Conservation (phyloP, 768 basidiomycete genomes). For the Suillus paluster region DNA sequence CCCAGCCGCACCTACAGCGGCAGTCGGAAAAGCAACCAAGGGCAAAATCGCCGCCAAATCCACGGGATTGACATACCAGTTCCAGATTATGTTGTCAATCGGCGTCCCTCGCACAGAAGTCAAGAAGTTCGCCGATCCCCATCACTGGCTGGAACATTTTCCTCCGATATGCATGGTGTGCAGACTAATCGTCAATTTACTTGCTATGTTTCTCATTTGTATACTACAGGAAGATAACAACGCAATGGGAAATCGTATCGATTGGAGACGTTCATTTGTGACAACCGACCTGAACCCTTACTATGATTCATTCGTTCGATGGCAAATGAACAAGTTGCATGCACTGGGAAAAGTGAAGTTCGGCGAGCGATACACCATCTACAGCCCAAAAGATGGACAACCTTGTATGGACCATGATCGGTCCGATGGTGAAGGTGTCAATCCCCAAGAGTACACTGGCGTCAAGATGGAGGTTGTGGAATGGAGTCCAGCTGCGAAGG, state of each 20-base stretch:
- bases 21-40: conserved; percentile 87
- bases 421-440: conserved; percentile 90
- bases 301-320: conserved; percentile 95
- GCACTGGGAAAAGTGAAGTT: conserved; percentile 93
- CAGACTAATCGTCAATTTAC: conserved; percentile 13
- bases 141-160: conserved; percentile 92
- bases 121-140: conserved; percentile 96
- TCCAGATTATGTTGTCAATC: conserved; percentile 98
- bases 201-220: conserved; percentile 1
- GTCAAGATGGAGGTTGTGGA: conserved; percentile 93
- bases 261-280: conserved; percentile 94
- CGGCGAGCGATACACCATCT: conserved; percentile 97
- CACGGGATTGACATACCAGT: conserved; percentile 94
- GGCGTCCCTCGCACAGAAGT: conserved; percentile 87
- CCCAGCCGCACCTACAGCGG: conserved; percentile 45
- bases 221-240: conserved; percentile 66
- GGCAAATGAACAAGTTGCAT: conserved; percentile 96
- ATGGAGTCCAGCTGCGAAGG: conserved; percentile 76
- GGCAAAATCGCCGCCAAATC: conserved; percentile 93
- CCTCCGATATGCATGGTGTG: conserved; percentile 91
- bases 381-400: conserved; percentile 97
- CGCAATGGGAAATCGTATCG: conserved; percentile 90
- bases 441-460: conserved; percentile 94
- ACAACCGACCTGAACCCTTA: conserved; percentile 97
- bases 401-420: conserved; percentile 99